Evolutionary conservation across 2,329 filamentous ascomycete species (phyloP).

Genomic region (Exophiala mesophila): DNA sequence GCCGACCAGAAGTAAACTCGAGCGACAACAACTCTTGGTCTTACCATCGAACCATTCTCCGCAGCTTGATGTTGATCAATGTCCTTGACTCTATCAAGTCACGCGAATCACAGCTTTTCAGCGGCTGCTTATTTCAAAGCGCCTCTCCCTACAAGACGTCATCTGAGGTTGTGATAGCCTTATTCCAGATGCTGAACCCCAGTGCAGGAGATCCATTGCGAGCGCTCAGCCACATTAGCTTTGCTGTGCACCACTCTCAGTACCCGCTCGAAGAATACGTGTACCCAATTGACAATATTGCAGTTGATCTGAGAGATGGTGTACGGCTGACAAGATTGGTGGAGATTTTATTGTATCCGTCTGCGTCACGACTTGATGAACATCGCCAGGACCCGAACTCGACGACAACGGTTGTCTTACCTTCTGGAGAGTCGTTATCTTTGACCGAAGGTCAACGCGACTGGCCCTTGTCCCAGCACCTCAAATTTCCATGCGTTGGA

Average conservation of each 20-base stretch:
- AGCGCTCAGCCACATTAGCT: constrained; percentile 53
- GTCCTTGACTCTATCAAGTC: constrained; percentile 54
- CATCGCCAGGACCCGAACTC: constrained; percentile 29
- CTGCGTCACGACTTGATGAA: constrained; percentile 29
- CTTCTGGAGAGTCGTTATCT: constrained; percentile 39
- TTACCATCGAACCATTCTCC: constrained; percentile 53
- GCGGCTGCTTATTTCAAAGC: constrained; percentile 47
- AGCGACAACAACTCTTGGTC: constrained; percentile 35
- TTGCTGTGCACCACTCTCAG: constrained; percentile 51
- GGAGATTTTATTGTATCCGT: constrained; percentile 51
- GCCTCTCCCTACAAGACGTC: constrained; percentile 55
- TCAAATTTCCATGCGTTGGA: constrained; percentile 54
- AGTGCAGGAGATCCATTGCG: constrained; percentile 55
- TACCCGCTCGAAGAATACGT: constrained; percentile 55
- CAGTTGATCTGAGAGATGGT: constrained; percentile 58
- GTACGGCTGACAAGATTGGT: constrained; percentile 56
- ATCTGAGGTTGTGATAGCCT: constrained; percentile 45
- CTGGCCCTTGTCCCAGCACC: constrained; percentile 51
- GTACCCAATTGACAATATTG: constrained; percentile 56
- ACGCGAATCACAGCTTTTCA: constrained; percentile 25
- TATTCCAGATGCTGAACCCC: constrained; percentile 53
- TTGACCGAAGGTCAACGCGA: constrained; percentile 26
- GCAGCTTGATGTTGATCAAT: constrained; percentile 56
- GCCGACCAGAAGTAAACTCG: constrained; percentile 30
- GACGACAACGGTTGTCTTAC: constrained; percentile 43